phyloP scores from a whole-genome alignment of 2,329 filamentous ascomycete genomes.

The Hypocreales sp. region DNA sequence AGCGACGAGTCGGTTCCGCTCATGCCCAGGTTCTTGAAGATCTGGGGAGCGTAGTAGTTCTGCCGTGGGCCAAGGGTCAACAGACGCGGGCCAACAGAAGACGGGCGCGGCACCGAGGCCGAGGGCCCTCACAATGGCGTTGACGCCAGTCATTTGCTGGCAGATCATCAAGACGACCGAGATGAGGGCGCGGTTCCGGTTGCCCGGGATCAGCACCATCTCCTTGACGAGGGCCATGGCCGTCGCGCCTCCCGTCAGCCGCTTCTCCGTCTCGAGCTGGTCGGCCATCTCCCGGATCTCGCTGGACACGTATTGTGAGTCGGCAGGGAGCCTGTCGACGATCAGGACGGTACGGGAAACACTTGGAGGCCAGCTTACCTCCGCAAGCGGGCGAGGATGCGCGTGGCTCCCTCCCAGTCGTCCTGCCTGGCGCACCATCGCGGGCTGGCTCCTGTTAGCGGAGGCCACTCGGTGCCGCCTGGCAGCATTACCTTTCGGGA shows the following conservation, averaged over 20 bases:
- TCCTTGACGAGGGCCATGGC: constrained; percentile 45
- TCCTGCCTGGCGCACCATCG: constrained; percentile 54
- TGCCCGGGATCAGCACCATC: constrained; percentile 43
- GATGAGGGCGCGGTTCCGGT: constrained; percentile 49
- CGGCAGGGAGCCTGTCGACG: constrained; percentile 27
- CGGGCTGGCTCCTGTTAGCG: constrained; percentile 25
- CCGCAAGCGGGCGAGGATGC: constrained; percentile 36
- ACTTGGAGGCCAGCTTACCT: constrained; percentile 8
- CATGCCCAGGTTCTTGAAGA: constrained; percentile 52
- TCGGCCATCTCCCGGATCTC: constrained; percentile 46
- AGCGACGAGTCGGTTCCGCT: constrained; percentile 38
- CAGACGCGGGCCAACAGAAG: no score
- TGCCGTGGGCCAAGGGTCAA: constrained; percentile 5
- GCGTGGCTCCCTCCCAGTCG: constrained; percentile 47
- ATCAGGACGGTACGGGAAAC: not conserved
- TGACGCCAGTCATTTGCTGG: constrained; percentile 56
- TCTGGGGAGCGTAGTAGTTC: constrained; percentile 55
- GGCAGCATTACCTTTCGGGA: constrained; percentile 22
- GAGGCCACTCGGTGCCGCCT: not conserved
- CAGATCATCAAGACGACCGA: constrained; percentile 48
- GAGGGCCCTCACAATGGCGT: constrained; percentile 28
- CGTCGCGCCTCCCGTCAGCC: constrained; percentile 34
- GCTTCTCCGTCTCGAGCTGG: constrained; percentile 47
- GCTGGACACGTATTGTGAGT: constrained; percentile 38
- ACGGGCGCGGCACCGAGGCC: not conserved